Conservation (phyloP, 208 protist genomes). For the Trypanosoma platydactyli region DNA sequence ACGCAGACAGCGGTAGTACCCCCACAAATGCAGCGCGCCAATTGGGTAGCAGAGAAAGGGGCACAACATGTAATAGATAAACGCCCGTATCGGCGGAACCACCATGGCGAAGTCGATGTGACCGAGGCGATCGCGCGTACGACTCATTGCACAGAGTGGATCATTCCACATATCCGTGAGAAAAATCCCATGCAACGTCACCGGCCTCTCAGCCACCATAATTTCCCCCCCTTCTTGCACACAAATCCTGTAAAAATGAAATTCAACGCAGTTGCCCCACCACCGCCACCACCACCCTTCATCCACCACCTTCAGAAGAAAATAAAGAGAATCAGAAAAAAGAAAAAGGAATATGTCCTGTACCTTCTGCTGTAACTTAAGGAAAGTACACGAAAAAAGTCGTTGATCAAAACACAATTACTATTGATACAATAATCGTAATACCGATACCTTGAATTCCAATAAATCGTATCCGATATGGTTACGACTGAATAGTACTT, state of each 20-base stretch:
- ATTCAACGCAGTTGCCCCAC: conserved; percentile 5
- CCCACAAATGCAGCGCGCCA: conserved; percentile 60
- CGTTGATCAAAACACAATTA: too few species aligned
- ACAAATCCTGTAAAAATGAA: neutral
- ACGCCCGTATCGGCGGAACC: conserved; percentile 67
- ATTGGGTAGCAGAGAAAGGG: conserved; percentile 83
- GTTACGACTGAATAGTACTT: too few species aligned
- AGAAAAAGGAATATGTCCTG: conserved; percentile 1
- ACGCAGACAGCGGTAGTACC: conserved; percentile 75
- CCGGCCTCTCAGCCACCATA: neutral
- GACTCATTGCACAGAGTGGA: conserved; percentile 70
- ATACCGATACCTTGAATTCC: neutral
- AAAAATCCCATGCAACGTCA: conserved; percentile 32
- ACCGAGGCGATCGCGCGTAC: conserved; percentile 67
- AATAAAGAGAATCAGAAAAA: neutral
- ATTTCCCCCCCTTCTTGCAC: neutral
- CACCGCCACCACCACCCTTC: too few species aligned
- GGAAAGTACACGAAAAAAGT: neutral
- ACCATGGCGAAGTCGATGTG: conserved; percentile 91
- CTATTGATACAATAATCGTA: too few species aligned
- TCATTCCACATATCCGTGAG: conserved; percentile 79
- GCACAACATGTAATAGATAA: conserved; percentile 74
- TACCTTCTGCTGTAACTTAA: neutral
- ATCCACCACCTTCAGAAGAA: neutral
- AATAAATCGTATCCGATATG: too few species aligned